Evolutionary conservation across 129 eudicot genomes (phyloP).

Genomic region (Flaveria brownii): DNA sequence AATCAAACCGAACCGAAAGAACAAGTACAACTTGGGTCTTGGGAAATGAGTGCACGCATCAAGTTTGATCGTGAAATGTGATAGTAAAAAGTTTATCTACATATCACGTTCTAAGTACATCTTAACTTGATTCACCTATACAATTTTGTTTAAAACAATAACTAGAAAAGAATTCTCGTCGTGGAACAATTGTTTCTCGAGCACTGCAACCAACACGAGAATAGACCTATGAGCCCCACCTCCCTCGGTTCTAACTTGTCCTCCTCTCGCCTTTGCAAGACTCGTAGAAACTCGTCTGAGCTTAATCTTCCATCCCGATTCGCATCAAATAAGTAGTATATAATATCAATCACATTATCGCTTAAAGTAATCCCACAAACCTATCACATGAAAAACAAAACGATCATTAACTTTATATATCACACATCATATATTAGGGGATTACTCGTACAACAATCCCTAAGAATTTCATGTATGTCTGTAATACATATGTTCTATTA

Average conservation of each 20-base stretch:
- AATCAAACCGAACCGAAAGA: not conserved
- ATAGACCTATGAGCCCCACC: constrained; percentile 48
- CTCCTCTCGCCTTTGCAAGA: constrained; percentile 71
- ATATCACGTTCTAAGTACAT: not conserved
- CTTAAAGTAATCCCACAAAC: constrained; percentile 73
- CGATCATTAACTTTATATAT: not conserved
- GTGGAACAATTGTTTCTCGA: constrained; percentile 48
- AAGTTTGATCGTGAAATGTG: constrained; percentile 9
- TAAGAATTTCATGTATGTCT: not conserved
- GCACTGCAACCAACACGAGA: constrained; percentile 82
- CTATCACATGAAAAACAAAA: constrained; percentile 26
- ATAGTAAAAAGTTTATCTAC: not conserved
- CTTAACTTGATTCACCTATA: not conserved
- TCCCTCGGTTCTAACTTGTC: constrained; percentile 53
- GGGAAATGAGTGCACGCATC: not conserved
- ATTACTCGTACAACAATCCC: not conserved
- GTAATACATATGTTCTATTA: not conserved
- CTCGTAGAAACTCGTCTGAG: constrained; percentile 81
- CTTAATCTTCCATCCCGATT: constrained; percentile 78
- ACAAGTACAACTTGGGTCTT: not conserved
- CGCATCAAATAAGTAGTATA: constrained; percentile 70
- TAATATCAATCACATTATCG: constrained; percentile 63
- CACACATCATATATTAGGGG: not conserved
- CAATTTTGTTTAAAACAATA: not conserved
- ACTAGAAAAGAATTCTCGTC: constrained; percentile 27